Conservation (phyloP, 495 filamentous ascomycete genomes). For the Hypoxylon subgilvum region DNA sequence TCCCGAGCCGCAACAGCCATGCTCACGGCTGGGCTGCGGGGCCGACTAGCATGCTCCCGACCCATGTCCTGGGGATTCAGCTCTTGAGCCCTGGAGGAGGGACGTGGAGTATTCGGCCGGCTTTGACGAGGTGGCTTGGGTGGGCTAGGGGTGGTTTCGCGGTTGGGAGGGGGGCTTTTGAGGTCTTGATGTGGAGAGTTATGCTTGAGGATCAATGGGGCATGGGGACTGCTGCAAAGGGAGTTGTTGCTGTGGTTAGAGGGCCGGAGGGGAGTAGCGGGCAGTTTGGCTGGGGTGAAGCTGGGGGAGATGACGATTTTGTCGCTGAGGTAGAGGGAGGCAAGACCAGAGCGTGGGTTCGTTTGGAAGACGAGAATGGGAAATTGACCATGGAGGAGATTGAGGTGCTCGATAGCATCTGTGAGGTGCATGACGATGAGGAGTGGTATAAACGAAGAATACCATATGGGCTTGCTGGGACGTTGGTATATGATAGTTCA, state of each 20-base stretch:
- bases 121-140: conserved; percentile 57
- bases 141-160: conserved; percentile 62
- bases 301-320: conserved; percentile 30
- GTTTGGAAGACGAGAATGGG: conserved; percentile 20
- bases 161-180: conserved; percentile 59
- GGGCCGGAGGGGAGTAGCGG: conserved; percentile 57
- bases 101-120: conserved; percentile 59
- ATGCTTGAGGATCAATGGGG: conserved; percentile 20
- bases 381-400: not conserved
- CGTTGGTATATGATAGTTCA: conserved; percentile 22
- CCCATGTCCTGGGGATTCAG: conserved; percentile 61
- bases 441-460: conserved; percentile 12
- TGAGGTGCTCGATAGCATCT: not conserved
- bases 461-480: not conserved
- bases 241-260: conserved; percentile 47
- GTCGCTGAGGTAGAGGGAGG: not conserved
- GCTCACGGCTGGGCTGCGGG: conserved; percentile 68
- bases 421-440: conserved; percentile 1
- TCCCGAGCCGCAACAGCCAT: conserved; percentile 59
- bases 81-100: conserved; percentile 54
- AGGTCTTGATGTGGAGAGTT: conserved; percentile 44
- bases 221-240: conserved; percentile 19
- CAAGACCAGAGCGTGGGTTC: conserved; percentile 5
- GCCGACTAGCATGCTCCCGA: conserved; percentile 61
- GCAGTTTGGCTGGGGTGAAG: conserved; percentile 45